Evolutionary conservation across 2,329 filamentous ascomycete species (phyloP), one percentile per base, ranked within the genome.

Genomic region (Aspergillus cejpii): DNA sequence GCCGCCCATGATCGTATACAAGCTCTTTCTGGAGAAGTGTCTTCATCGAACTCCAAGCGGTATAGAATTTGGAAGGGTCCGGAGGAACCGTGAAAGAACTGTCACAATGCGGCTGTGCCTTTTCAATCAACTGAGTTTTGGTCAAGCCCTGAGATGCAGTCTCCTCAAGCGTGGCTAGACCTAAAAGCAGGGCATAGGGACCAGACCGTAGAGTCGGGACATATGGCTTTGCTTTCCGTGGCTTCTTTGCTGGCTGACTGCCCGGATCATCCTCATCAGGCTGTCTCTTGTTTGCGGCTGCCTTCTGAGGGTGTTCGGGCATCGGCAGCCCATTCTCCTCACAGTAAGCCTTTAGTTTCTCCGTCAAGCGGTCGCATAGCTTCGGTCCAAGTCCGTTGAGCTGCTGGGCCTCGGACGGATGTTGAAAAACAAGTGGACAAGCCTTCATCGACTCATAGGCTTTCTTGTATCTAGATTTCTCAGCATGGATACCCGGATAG

Each of bases 11-110:
- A 53, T 85, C 82, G 45, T 81, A 82, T 0, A 90, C 84, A 3
- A 90, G 68, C 45, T 88, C 84, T 59, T 90, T 88, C 43, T 80
- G 74, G 4, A 82, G 54, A 24, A 92, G 68, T 0, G 83, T 87
- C 60, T 86, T 87, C 76, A 91, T 89, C 1, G 85, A 88, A 57
- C 79, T 84, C 86, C 86, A 92, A 0, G 87, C 87, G 0, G 86
- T 91, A 55, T 87, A 86, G 56, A 79, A 85, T 45, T 81, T 84
- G 8, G 75, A 81, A 0, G 84, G 72, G 43, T 87, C 83, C 31
- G 70, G 73, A 0, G 84, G 82, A 0, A 77, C 79, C 0, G 77
- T 83, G 56, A 88, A 89, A 0, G 85, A 89, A 1, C 82, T 69
- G 58, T 90, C 84, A 56, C 83, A 87, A 61, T 85, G 74, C 5